These are phyloP conservation scores for Elaeis guineensis DNA, from an alignment of 176 grass and related monocot genomes.

Conservation along the genomic window DNA sequence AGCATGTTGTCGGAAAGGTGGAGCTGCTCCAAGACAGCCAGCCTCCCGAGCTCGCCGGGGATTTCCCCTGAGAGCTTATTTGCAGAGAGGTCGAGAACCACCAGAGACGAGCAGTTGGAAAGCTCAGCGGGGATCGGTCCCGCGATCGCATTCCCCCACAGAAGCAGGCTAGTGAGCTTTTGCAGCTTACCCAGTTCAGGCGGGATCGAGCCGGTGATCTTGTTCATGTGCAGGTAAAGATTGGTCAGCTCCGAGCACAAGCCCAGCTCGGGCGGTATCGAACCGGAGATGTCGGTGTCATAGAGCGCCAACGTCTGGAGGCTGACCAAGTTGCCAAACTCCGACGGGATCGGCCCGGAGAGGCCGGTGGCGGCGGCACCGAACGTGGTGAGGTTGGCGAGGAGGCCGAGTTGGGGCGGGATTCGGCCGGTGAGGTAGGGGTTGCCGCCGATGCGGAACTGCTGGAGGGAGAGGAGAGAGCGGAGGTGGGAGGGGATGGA, in stretches of 20 bases:
- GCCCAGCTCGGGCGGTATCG: constrained; percentile 58
- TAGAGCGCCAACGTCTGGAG: constrained; percentile 82
- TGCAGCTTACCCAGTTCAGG: constrained; percentile 59
- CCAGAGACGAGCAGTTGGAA: constrained; percentile 58
- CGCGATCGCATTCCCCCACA: constrained; percentile 71
- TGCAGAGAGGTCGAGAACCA: constrained; percentile 72
- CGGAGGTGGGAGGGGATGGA: constrained; percentile 79
- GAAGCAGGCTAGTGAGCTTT: constrained; percentile 71
- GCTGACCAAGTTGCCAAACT: constrained; percentile 66
- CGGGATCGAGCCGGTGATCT: constrained; percentile 60
- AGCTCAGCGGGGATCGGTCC: constrained; percentile 59
- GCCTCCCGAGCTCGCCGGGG: constrained; percentile 43
- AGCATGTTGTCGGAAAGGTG: constrained; percentile 85
- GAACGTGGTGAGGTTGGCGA: constrained; percentile 87
- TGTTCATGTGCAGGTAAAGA: constrained; percentile 91
- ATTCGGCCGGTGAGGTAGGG: constrained; percentile 51
- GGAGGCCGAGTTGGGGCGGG: constrained; percentile 51
- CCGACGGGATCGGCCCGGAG: constrained; percentile 62
- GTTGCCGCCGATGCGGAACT: constrained; percentile 84
- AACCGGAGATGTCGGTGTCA: constrained; percentile 66
- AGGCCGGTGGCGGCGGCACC: constrained; percentile 79
- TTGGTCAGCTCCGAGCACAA: constrained; percentile 72
- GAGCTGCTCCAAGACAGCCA: constrained; percentile 65
- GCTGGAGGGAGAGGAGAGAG: constrained; percentile 65
- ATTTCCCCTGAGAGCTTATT: constrained; percentile 64